A percentile compares a stretch with the other conserved stretches of the same genome.
phyloP scores from a whole-genome alignment of 1,139 yeast genomes.

The Diutina neorugosa region DNA sequence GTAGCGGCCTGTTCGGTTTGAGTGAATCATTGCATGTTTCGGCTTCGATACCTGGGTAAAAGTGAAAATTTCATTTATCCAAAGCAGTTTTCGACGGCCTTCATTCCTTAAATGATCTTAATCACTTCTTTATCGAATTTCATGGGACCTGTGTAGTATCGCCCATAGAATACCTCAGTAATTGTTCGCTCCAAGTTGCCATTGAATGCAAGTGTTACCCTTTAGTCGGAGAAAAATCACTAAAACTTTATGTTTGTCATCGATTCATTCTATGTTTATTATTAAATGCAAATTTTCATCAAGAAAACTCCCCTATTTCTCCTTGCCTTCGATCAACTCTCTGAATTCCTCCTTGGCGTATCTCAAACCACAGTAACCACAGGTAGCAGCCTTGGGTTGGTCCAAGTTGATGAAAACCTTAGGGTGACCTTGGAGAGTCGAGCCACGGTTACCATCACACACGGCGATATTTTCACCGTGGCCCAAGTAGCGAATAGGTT shows the following conservation, averaged over 20 bases:
- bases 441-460: constrained; percentile 72
- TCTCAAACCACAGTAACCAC: constrained; percentile 73
- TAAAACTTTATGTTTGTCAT: background rate
- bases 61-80: too few species aligned
- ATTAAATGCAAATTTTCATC: constrained; percentile 4
- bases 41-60: too few species aligned
- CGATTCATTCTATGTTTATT: constrained; percentile 1
- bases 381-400: constrained; percentile 56
- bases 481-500: constrained; percentile 54
- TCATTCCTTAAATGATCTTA: too few species aligned
- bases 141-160: too few species aligned
- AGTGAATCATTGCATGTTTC: too few species aligned
- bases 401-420: constrained; percentile 74
- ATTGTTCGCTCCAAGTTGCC: too few species aligned
- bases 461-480: constrained; percentile 52
- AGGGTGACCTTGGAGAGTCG: constrained; percentile 71
- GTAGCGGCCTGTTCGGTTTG: too few species aligned
- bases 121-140: too few species aligned
- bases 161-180: too few species aligned
- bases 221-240: too few species aligned
- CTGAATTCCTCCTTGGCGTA: constrained; percentile 42
- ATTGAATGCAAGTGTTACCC: too few species aligned
- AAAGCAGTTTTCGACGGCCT: too few species aligned
- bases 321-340: constrained; percentile 19
- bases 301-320: background rate